phyloP scores from a whole-genome alignment of 2,329 filamentous ascomycete species.

The Grosmannia huntii region DNA sequence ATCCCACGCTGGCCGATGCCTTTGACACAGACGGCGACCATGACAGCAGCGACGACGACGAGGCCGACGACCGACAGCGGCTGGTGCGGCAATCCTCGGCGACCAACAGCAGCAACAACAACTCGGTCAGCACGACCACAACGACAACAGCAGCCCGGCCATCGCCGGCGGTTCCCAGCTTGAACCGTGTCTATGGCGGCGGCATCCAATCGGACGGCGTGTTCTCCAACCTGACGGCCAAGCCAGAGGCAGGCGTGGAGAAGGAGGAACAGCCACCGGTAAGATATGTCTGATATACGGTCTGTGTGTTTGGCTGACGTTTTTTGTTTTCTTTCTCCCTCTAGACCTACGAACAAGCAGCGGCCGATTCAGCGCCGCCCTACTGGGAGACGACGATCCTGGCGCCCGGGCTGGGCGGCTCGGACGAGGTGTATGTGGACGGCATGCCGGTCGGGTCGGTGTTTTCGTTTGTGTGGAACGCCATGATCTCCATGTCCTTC shows the following conservation, averaged over 20 bases:
- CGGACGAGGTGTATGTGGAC: slow-evolving; percentile 93
- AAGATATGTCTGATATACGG: slow-evolving; percentile 22
- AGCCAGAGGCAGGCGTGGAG: slow-evolving; percentile 68
- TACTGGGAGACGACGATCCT: slow-evolving; percentile 99
- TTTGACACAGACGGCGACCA: slow-evolving; percentile 77
- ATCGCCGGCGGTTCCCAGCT: slow-evolving; percentile 9
- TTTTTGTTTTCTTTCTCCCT: not conserved
- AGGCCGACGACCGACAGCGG: slow-evolving; percentile 71
- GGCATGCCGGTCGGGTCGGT: slow-evolving; percentile 84
- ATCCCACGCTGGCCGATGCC: slow-evolving; percentile 79
- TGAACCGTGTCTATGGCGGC: slow-evolving; percentile 50
- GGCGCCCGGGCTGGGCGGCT: slow-evolving; percentile 76
- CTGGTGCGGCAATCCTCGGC: slow-evolving; percentile 46
- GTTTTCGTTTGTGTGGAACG: slow-evolving; percentile 84
- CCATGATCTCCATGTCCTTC: slow-evolving; percentile 95
- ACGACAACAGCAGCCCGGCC: slow-evolving; percentile 15
- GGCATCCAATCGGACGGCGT: slow-evolving; percentile 83
- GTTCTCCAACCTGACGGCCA: slow-evolving; percentile 87
- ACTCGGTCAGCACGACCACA: not conserved
- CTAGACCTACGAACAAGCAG: slow-evolving; percentile 95
- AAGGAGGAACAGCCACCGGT: slow-evolving; percentile 88
- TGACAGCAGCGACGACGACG: slow-evolving; percentile 79
- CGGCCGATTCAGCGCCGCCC: slow-evolving; percentile 85
- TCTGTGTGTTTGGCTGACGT: not conserved
- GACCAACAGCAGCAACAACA: not conserved